Evolutionary conservation across 148 eudicot genomes (phyloP).

Genomic region (Spergularia bocconei): DNA sequence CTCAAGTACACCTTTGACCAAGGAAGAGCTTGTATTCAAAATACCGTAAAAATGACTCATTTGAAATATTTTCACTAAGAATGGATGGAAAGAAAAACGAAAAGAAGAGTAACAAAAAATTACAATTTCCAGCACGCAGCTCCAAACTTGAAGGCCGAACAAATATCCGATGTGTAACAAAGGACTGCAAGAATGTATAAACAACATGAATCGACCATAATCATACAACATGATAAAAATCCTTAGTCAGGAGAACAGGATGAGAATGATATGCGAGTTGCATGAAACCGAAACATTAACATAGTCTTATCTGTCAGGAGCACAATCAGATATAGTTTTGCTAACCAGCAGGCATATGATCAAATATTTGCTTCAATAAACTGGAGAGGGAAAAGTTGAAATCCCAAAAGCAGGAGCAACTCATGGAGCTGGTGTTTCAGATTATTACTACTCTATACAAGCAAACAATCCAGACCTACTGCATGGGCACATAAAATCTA

Average conservation of each 20-base stretch:
- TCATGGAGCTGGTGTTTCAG: too few relatives aligned
- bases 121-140: slow-evolving; percentile 18
- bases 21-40: background rate
- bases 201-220: slow-evolving; percentile 9
- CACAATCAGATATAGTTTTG: background rate
- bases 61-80: background rate
- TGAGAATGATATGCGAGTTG: background rate
- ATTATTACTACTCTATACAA: background rate
- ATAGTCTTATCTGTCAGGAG: background rate
- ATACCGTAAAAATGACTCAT: background rate
- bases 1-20: background rate
- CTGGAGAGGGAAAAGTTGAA: background rate
- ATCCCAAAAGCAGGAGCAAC: background rate
- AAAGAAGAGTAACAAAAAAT: slow-evolving; percentile 11
- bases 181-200: slow-evolving; percentile 51
- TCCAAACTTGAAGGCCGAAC: slow-evolving; percentile 54
- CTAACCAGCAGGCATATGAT: background rate
- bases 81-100: slow-evolving; percentile 7
- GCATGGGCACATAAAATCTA: background rate
- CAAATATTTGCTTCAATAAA: background rate
- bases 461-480: background rate
- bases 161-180: slow-evolving; percentile 72
- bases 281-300: background rate
- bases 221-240: background rate
- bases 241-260: background rate